These are phyloP conservation scores for Pholiota molesta DNA, from an alignment of 768 basidiomycete species.

Conservation along the genomic window DNA sequence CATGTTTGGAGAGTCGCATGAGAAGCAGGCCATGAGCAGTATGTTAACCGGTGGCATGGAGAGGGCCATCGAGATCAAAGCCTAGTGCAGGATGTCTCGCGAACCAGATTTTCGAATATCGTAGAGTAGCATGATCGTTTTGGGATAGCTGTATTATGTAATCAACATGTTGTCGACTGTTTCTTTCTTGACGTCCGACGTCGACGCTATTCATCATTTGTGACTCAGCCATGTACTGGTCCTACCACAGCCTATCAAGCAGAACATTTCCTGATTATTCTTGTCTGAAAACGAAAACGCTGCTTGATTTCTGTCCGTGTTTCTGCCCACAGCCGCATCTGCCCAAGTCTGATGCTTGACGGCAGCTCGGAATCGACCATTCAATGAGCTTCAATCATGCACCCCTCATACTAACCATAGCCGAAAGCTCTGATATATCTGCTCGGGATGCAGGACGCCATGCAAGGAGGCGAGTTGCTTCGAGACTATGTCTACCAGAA, in stretches of 20 bases:
- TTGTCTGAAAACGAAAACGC: not conserved
- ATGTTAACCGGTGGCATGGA: slow-evolving; percentile 15
- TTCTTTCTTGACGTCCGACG: not conserved
- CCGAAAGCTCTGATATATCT: slow-evolving; percentile 24
- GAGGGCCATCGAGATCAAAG: not conserved
- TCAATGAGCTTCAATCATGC: slow-evolving; percentile 60
- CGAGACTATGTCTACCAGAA: slow-evolving; percentile 64
- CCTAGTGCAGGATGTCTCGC: too few relatives aligned
- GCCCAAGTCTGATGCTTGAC: not conserved
- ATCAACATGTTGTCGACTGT: not conserved
- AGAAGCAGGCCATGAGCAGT: slow-evolving; percentile 10
- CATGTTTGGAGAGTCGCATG: slow-evolving; percentile 14
- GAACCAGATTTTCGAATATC: too few relatives aligned
- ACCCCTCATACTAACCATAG: slow-evolving; percentile 36
- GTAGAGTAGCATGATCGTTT: too few relatives aligned
- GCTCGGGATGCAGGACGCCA: slow-evolving; percentile 13
- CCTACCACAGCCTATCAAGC: not conserved
- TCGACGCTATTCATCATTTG: not conserved
- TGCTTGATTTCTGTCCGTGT: not conserved
- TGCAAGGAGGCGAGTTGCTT: slow-evolving; percentile 43
- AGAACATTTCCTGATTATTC: not conserved
- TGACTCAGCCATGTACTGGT: slow-evolving; percentile 6
- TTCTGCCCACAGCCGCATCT: not conserved
- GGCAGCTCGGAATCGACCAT: not conserved
- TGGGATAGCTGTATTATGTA: not conserved